These are phyloP conservation scores for Vigna mungo DNA, from an alignment of 306 rosid species.

Conservation along the genomic window DNA sequence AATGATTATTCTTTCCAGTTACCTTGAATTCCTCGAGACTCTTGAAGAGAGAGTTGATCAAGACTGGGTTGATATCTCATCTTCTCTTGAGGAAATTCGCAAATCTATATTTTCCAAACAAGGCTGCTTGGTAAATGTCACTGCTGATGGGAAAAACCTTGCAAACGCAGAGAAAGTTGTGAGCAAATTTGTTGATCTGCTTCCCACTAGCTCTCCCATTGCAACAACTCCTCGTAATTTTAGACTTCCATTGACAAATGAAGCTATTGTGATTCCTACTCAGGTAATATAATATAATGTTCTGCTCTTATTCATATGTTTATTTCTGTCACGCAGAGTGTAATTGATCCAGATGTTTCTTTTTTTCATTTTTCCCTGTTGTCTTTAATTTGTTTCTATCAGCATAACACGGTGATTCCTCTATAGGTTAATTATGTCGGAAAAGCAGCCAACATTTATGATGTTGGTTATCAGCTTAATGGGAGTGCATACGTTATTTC, in stretches of 20 bases:
- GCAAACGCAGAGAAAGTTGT: constrained; percentile 60
- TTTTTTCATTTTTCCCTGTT: background rate
- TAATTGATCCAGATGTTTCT: background rate
- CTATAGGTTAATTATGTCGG: constrained; percentile 95
- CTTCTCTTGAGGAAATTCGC: constrained; percentile 95
- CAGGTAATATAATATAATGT: constrained; percentile 64
- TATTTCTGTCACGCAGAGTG: constrained; percentile 14
- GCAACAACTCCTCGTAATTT: constrained; percentile 63
- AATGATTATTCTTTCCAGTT: constrained; percentile 57
- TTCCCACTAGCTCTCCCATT: constrained; percentile 69
- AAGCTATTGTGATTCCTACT: constrained; percentile 92
- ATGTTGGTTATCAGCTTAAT: constrained; percentile 78
- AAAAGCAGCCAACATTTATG: constrained; percentile 85
- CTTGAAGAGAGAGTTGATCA: constrained; percentile 91
- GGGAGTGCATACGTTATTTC: constrained; percentile 97
- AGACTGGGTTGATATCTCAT: constrained; percentile 83
- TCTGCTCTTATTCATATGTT: constrained; percentile 16
- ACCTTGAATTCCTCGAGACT: constrained; percentile 80
- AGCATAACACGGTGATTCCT: constrained; percentile 48
- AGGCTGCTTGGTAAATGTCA: constrained; percentile 82
- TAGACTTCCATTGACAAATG: constrained; percentile 70
- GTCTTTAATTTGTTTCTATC: constrained; percentile 13
- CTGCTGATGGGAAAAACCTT: constrained; percentile 79
- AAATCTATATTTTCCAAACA: constrained; percentile 73
- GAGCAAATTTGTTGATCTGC: constrained; percentile 76